phyloP scores from a whole-genome alignment of 2,329 filamentous ascomycete genomes.

The Trichocomaceae sp. region DNA sequence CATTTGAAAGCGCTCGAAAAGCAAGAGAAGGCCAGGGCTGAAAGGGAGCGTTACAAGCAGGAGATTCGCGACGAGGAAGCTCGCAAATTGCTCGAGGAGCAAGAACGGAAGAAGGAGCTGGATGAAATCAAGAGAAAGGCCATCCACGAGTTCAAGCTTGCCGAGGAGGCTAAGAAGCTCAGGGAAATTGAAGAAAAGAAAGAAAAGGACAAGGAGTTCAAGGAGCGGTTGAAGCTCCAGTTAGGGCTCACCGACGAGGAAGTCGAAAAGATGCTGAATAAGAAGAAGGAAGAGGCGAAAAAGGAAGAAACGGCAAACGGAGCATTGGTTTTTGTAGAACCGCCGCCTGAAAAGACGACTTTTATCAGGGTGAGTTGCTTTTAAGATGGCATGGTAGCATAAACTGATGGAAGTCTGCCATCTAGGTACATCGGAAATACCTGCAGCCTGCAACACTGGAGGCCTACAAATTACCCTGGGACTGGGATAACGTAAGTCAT shows the following conservation, averaged over 20 bases:
- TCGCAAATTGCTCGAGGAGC: constrained; percentile 30
- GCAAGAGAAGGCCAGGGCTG: constrained; percentile 37
- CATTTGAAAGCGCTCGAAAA: constrained; percentile 28
- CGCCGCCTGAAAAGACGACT: constrained; percentile 23
- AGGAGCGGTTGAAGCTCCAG: constrained; percentile 32
- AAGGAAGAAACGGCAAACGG: constrained; percentile 14
- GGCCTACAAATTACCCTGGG: constrained; percentile 42
- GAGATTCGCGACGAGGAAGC: constrained; percentile 40
- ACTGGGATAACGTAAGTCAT: constrained; percentile 40
- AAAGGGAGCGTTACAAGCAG: constrained; percentile 37
- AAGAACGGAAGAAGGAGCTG: constrained; percentile 27
- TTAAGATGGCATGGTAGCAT: background rate
- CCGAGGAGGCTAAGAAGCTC: constrained; percentile 44
- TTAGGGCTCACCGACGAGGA: constrained; percentile 38
- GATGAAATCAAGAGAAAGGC: constrained; percentile 45
- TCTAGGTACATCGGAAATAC: constrained; percentile 40
- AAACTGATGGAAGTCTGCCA: background rate
- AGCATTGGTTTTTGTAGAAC: constrained; percentile 15
- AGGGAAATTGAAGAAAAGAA: constrained; percentile 46
- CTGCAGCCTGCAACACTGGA: constrained; percentile 42
- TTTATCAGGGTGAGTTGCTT: constrained; percentile 37
- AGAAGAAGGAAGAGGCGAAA: constrained; percentile 28
- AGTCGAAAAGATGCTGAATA: constrained; percentile 37
- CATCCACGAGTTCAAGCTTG: constrained; percentile 47
- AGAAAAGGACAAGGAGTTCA: constrained; percentile 47